Evolutionary conservation across 1,284 basidiomycete species (phyloP), one percentile per base, ranked within the genome.

Genomic region (Singerocomus rubriflavus): DNA sequence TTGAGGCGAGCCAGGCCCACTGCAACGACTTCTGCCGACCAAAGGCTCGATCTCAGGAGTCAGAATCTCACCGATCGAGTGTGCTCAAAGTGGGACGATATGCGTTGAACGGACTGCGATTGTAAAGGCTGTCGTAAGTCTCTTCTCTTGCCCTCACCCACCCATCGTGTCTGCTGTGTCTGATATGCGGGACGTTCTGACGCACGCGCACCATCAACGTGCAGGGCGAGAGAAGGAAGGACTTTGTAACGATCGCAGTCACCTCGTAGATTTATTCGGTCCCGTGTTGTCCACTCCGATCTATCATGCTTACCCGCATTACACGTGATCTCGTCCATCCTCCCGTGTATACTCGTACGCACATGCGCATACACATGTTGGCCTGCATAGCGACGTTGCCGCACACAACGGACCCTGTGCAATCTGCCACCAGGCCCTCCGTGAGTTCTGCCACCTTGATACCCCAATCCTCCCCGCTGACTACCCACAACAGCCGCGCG

Each of bases 31-130:
- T n/a, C n/a, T n/a, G n/a, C n/a, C n/a, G n/a, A n/a, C n/a, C n/a
- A n/a, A n/a, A n/a, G n/a, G n/a, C n/a, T n/a, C n/a, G n/a, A n/a
- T n/a, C n/a, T n/a, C n/a, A n/a, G n/a, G n/a, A n/a, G n/a, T n/a
- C n/a, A n/a, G n/a, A n/a, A n/a, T n/a, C n/a, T n/a, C n/a, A n/a
- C n/a, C n/a, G n/a, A n/a, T n/a, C n/a, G n/a, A n/a, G n/a, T n/a
- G n/a, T n/a, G n/a, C n/a, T n/a, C n/a, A 13, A 89, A 85, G 86
- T 14, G 85, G 76, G 8, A 79, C 84, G 0, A 92, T 95, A 53
- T 97, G 93, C 58, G 93, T 93, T 0, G 93, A 96, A 66, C 76
- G 92, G 30, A 94, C 91, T 0, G 93, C 92, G 0, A 74, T 95
- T 45, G 85, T 91, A 21, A 94, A 93, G 66, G 91, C 90, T 17